Evolutionary conservation across 306 rosid genomes (phyloP).

Genomic region (Elaeagnus macrophylla): DNA sequence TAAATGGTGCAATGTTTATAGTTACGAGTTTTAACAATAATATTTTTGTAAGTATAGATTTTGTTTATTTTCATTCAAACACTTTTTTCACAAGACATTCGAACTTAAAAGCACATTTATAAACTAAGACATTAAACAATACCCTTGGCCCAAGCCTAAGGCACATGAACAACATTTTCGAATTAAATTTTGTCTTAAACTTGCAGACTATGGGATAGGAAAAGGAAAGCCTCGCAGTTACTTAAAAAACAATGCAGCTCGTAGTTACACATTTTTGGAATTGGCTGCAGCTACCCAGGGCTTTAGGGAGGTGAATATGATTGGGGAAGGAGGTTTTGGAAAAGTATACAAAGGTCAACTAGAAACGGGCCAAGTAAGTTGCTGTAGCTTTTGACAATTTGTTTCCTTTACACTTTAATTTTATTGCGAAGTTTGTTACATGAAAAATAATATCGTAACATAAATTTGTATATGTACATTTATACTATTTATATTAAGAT

Average conservation of each 20-base stretch:
- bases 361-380: conserved; percentile 51
- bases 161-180: too few relatives aligned
- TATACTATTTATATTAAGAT: too few relatives aligned
- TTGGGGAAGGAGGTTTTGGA: conserved; percentile 98
- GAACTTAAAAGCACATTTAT: too few relatives aligned
- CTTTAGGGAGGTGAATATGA: conserved; percentile 59
- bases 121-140: too few relatives aligned
- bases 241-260: conserved; percentile 29
- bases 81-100: too few relatives aligned
- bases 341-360: conserved; percentile 86
- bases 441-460: too few relatives aligned
- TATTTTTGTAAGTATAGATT: too few relatives aligned
- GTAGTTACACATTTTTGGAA: conserved; percentile 63
- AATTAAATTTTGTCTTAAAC: conserved; percentile 5
- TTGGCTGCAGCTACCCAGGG: conserved; percentile 72
- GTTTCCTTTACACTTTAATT: not conserved
- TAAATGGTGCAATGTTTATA: too few relatives aligned
- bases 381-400: not conserved
- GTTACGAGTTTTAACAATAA: too few relatives aligned
- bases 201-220: conserved; percentile 32
- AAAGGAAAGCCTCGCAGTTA: conserved; percentile 17
- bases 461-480: too few relatives aligned
- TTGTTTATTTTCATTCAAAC: too few relatives aligned
- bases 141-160: too few relatives aligned
- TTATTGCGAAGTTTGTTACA: not conserved